Evolutionary conservation across 139 green algal genomes (phyloP).

Genomic region (Desmodesmus armatus): DNA sequence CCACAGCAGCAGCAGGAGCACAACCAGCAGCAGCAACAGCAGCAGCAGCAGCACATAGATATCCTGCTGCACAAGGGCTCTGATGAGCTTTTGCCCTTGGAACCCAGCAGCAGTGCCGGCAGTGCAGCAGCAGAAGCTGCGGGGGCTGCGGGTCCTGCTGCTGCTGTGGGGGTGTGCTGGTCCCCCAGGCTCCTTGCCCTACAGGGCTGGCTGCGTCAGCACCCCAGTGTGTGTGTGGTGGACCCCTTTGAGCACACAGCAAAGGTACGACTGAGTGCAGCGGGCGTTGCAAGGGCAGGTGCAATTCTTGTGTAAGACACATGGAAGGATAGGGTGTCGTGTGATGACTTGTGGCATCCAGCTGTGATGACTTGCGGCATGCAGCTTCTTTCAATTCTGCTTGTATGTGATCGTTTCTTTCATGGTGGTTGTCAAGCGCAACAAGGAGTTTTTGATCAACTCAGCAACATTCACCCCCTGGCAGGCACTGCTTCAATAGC

Average conservation of each 20-base stretch:
- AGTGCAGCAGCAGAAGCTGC: too few relatives aligned
- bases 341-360: neutral
- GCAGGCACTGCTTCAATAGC: neutral
- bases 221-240: constrained; percentile 41
- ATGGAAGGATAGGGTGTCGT: neutral
- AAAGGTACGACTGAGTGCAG: too few relatives aligned
- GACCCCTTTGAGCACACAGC: constrained; percentile 55
- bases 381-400: too few relatives aligned
- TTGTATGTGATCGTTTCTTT: too few relatives aligned
- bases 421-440: too few relatives aligned
- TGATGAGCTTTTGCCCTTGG: constrained; percentile 67
- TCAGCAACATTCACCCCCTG: too few relatives aligned
- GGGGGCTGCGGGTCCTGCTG: too few relatives aligned
- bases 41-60: constrained; percentile 59
- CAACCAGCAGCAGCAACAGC: constrained; percentile 41
- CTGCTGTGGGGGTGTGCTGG: constrained; percentile 13
- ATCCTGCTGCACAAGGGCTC: constrained; percentile 82
- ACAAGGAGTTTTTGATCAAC: too few relatives aligned
- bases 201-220: constrained; percentile 23
- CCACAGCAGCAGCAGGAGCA: neutral
- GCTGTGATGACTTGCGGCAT: too few relatives aligned
- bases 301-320: neutral
- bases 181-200: constrained; percentile 36
- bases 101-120: too few relatives aligned
- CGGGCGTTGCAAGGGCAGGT: too few relatives aligned